These are phyloP conservation scores for Pseudocercospora eumusae DNA, from an alignment of 2,329 filamentous ascomycete species.

Conservation along the genomic window DNA sequence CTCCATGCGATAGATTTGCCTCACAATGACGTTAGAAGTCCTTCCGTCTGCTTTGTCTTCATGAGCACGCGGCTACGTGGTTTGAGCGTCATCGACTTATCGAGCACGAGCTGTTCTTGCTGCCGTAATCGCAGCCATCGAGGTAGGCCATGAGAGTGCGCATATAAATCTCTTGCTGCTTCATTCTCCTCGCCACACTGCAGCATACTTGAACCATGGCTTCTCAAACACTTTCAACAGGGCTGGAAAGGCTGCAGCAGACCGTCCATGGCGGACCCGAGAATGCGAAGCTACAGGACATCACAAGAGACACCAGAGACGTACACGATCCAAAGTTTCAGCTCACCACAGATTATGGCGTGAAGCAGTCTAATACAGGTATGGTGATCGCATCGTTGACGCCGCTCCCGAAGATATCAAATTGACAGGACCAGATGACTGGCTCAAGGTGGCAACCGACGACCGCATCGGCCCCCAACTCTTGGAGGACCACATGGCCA, in stretches of 20 bases:
- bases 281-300: conserved; percentile 60
- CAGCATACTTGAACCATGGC: conserved; percentile 23
- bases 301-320: conserved; percentile 61
- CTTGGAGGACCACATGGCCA: conserved; percentile 69
- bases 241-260: conserved; percentile 36
- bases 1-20: not conserved
- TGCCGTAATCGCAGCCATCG: not conserved
- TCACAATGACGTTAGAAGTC: not conserved
- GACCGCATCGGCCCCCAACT: conserved; percentile 67
- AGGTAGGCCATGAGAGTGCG: not conserved
- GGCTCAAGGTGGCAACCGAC: conserved; percentile 66
- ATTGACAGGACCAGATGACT: conserved; percentile 60
- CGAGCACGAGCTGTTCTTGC: not conserved
- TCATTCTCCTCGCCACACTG: not conserved
- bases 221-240: conserved; percentile 26
- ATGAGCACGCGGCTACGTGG: not conserved
- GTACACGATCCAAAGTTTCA: conserved; percentile 56
- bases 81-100: not conserved
- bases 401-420: not conserved
- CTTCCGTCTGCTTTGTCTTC: not conserved
- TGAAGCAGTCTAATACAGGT: conserved; percentile 65
- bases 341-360: conserved; percentile 76
- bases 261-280: conserved; percentile 40
- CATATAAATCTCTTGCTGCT: not conserved
- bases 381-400: not conserved